Evolutionary conservation across 208 protist species (phyloP), one percentile per base, ranked within the genome.

Genomic region (Leishmania mexicana): DNA sequence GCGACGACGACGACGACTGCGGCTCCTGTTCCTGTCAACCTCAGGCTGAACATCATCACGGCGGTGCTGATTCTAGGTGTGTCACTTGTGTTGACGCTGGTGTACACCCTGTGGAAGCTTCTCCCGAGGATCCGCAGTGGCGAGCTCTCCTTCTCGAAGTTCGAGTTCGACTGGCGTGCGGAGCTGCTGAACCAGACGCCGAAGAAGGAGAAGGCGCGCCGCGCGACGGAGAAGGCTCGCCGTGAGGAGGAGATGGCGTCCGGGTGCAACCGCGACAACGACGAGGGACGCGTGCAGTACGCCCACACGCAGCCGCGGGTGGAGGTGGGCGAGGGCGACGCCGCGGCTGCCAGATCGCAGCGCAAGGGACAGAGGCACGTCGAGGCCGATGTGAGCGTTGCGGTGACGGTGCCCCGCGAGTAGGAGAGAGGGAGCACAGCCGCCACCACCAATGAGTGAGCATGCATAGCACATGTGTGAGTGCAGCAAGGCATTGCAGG

Each of bases 121-220:
- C 79, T 88, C 73, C 89, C 85, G 8, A 86, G 79, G 72, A 71
- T 78, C 75, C 84, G 85, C 78, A 71, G 82, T 42, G 89, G 89
- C 28, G 87, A 93, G 85, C 1, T 89, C 17, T 62, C 60, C 60
- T 81, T 86, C 58, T 80, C 78, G 58, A 89, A 85, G 81, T 82
- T 89, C 78, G 81, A 92, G 31, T 88, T 88, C 67, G 88, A 92
- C 80, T 89, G 83, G 86, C 83, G 83, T 49, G 83, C 83, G 57
- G 81, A 92, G 86, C 75, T 92, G 60, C 86, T 92, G 53, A 87
- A 87, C 72, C 64, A 82, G 70, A 87, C 83, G 35, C 65, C 88
- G 15, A 86, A 85, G 58, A 83, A 87, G 75, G 86, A 85, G 81
- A 81, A 80, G 76, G 42, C 13, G 60, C 81, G 77, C 35, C 76